Evolutionary conservation across 2,329 filamentous ascomycete species (phyloP).

Genomic region (Fusarium tupiense): DNA sequence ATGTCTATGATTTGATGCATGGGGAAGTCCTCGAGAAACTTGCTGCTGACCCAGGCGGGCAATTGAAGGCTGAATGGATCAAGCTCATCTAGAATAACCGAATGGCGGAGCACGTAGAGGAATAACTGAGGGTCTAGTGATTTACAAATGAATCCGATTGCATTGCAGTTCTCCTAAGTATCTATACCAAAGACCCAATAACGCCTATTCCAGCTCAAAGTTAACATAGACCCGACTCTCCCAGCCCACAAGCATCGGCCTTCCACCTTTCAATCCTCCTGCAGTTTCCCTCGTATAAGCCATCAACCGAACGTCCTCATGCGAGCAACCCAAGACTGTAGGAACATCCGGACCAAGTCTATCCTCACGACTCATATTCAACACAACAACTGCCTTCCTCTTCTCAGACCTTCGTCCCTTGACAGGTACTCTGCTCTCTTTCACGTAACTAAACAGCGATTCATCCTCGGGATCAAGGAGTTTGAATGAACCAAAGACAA

Average conservation of each 20-base stretch:
- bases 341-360: conserved; percentile 42
- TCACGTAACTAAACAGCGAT: conserved; percentile 66
- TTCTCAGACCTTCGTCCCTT: conserved; percentile 27
- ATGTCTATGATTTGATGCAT: neutral
- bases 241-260: conserved; percentile 16
- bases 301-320: conserved; percentile 37
- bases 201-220: conserved; percentile 3
- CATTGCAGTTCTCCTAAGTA: neutral
- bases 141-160: rapidly evolving
- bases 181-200: rapidly evolving
- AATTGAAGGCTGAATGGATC: neutral
- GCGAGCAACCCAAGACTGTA: conserved; percentile 28
- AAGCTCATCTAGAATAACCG: neutral
- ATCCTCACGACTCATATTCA: conserved; percentile 58
- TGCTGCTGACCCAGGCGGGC: rapidly evolving
- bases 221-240: conserved; percentile 37
- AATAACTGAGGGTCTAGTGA: too few relatives aligned
- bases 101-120: too few relatives aligned
- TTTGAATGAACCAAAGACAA: conserved; percentile 70
- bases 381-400: conserved; percentile 51
- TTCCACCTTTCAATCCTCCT: neutral
- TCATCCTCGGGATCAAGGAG: conserved; percentile 61
- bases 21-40: neutral
- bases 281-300: conserved; percentile 34
- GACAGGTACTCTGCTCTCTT: conserved; percentile 41